phyloP scores from a whole-genome alignment of 306 rosid species.

The Vigna nakashimae region DNA sequence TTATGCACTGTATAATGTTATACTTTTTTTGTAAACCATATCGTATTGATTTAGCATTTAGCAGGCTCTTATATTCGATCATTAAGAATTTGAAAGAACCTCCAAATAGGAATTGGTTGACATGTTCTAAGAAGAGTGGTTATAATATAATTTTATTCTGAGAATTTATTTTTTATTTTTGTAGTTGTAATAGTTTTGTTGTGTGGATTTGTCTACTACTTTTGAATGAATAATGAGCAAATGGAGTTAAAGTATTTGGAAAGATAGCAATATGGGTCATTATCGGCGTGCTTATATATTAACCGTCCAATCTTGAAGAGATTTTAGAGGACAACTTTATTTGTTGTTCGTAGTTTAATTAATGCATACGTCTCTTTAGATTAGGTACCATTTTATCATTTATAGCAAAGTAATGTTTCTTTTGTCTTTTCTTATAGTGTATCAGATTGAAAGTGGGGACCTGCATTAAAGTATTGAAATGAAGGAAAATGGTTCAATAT shows the following conservation, averaged over 20 bases:
- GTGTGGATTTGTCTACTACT: conserved; percentile 39
- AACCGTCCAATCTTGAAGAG: conserved; percentile 29
- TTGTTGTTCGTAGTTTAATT: conserved; percentile 43
- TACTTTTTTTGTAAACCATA: too few species aligned
- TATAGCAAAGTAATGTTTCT: conserved; percentile 26
- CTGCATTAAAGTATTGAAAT: conserved; percentile 13
- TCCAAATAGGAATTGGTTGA: conserved; percentile 30
- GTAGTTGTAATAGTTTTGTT: background rate
- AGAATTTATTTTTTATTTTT: conserved; percentile 28
- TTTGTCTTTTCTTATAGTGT: conserved; percentile 54
- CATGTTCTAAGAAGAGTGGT: conserved; percentile 38
- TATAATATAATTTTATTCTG: background rate
- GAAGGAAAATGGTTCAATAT: background rate
- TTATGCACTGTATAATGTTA: too few species aligned
- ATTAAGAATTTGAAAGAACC: conserved; percentile 25
- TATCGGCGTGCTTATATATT: conserved; percentile 52
- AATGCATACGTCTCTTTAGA: conserved; percentile 53
- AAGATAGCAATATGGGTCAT: conserved; percentile 48
- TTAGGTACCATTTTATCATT: conserved; percentile 50
- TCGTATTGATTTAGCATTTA: background rate
- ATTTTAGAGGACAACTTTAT: conserved; percentile 42
- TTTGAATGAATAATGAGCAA: conserved; percentile 50
- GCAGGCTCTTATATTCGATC: background rate
- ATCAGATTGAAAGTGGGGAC: conserved; percentile 25
- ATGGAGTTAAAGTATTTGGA: conserved; percentile 40